phyloP scores from a whole-genome alignment of 2,329 filamentous ascomycete species.

The Aquanectria penicillioides region DNA sequence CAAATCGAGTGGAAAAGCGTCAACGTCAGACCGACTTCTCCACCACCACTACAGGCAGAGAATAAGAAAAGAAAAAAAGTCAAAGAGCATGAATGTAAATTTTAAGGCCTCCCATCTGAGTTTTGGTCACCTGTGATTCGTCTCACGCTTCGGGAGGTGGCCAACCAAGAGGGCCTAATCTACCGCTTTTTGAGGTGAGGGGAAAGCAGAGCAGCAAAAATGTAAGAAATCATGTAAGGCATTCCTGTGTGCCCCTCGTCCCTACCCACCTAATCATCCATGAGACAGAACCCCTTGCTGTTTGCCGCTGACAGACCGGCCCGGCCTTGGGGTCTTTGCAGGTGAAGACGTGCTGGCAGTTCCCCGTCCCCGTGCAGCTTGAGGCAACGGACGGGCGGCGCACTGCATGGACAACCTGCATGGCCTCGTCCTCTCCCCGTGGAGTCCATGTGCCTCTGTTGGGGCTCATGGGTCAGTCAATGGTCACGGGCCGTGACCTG shows the following conservation, averaged over 20 bases:
- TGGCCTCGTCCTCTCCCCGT: constrained; percentile 1
- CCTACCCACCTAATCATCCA: not conserved
- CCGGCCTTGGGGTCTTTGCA: constrained; percentile 12
- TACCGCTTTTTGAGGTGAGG: constrained; percentile 4
- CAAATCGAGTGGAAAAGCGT: constrained; percentile 5
- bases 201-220: constrained; percentile 3
- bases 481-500: not conserved
- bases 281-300: not conserved
- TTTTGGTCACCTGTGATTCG: constrained; percentile 1
- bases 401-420: constrained; percentile 19
- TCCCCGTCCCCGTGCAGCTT: constrained; percentile 17
- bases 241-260: not conserved
- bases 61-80: not conserved
- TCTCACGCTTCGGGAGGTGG: not conserved
- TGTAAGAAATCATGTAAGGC: constrained; percentile 5
- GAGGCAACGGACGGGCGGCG: constrained; percentile 13
- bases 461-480: constrained; percentile 1
- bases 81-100: not conserved
- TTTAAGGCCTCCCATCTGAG: not conserved
- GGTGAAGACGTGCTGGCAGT: constrained; percentile 15
- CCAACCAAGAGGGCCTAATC: constrained; percentile 12
- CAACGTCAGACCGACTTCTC: constrained; percentile 23
- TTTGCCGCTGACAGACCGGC: constrained; percentile 20
- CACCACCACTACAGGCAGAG: constrained; percentile 10
- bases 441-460: constrained; percentile 1